Percentiles rank a stretch among this genome's conserved stretches.
These are phyloP conservation scores for Lentinula aciculospora DNA, from an alignment of 768 basidiomycete genomes.

Conservation along the genomic window DNA sequence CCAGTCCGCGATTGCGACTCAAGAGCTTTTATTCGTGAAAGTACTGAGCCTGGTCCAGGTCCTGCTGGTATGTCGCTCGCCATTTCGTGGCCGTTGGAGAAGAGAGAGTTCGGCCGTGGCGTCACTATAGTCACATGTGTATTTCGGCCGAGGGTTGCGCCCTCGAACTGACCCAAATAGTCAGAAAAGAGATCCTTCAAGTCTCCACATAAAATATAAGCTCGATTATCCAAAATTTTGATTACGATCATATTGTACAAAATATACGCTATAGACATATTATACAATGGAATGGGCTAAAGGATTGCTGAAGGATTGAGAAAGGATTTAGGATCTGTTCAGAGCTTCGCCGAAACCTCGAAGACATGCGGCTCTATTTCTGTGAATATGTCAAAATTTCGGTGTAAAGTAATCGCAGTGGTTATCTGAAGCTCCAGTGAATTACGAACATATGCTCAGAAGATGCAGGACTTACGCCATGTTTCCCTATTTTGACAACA, in stretches of 20 bases:
- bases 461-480: conserved; percentile 37
- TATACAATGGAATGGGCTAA: no score
- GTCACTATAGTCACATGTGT: neutral
- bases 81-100: neutral
- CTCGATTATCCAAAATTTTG: no score
- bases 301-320: no score
- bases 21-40: neutral
- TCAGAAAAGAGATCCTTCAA: no score
- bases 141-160: no score
- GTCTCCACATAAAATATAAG: no score
- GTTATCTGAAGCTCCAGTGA: conserved; percentile 30
- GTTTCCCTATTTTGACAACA: conserved; percentile 38
- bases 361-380: conserved; percentile 37
- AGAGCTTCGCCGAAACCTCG: conserved; percentile 23
- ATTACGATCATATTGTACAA: no score
- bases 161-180: no score
- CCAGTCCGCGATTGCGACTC: neutral
- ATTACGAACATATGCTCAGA: no score
- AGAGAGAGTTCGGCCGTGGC: neutral
- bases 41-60: neutral
- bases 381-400: conserved; percentile 64
- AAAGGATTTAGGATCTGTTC: no score
- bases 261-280: no score
- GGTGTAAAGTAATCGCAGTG: conserved; percentile 43
- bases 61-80: neutral